phyloP scores from a whole-genome alignment of 2,329 filamentous ascomycete species.

The Penicillium sp. region DNA sequence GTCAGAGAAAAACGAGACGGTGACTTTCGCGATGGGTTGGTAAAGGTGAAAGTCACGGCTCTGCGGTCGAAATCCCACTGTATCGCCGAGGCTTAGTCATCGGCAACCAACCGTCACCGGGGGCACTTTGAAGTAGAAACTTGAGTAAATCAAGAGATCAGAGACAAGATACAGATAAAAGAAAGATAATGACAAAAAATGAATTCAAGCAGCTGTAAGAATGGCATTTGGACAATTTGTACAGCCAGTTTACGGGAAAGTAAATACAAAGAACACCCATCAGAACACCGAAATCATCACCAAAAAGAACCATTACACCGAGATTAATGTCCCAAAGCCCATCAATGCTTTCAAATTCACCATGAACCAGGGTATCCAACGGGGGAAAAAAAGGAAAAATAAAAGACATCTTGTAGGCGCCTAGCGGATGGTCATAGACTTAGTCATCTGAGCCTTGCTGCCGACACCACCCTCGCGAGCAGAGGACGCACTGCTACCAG shows the following conservation, averaged over 20 bases:
- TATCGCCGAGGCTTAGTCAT: conserved; percentile 35
- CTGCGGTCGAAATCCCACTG: conserved; percentile 38
- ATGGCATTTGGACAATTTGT: conserved; percentile 21
- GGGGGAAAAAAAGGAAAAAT: conserved; percentile 1
- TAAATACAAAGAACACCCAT: conserved; percentile 20
- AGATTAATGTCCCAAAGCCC: conserved; percentile 19
- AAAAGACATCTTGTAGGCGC: background rate
- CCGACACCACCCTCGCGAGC: conserved; percentile 65
- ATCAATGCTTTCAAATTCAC: conserved; percentile 18
- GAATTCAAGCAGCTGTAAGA: conserved; percentile 1
- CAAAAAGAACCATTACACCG: conserved; percentile 14
- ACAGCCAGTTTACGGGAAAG: conserved; percentile 15
- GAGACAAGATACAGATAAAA: background rate
- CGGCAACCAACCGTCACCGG: background rate
- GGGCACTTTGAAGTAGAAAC: conserved; percentile 1
- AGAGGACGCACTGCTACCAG: conserved; percentile 64
- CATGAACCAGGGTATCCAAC: conserved; percentile 21
- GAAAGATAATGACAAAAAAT: background rate
- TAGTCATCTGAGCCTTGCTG: conserved; percentile 79
- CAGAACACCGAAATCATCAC: background rate
- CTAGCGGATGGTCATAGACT: conserved; percentile 93
- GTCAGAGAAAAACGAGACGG: conserved; percentile 1
- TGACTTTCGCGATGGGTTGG: conserved; percentile 28
- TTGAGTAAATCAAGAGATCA: background rate
- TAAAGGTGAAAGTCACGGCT: conserved; percentile 37